Evolutionary conservation across 2,329 filamentous ascomycete species (phyloP).

Genomic region (Juglanconis sp.): DNA sequence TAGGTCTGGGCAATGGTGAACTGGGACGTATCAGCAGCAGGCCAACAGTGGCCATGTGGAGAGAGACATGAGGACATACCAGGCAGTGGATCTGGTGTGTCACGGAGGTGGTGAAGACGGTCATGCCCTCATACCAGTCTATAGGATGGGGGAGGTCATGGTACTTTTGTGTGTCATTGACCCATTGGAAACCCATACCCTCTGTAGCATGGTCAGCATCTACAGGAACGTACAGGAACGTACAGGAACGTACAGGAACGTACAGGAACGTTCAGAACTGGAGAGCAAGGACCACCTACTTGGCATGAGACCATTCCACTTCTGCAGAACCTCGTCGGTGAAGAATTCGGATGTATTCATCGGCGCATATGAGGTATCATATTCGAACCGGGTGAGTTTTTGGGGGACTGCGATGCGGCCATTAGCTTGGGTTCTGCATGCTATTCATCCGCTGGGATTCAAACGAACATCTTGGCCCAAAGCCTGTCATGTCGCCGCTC

Average conservation of each 20-base stretch:
- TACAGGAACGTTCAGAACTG: not conserved
- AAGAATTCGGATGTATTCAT: conserved; percentile 36
- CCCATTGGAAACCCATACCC: conserved; percentile 35
- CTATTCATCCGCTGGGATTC: conserved; percentile 1
- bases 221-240: too few relatives aligned
- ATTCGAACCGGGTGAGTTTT: conserved; percentile 30
- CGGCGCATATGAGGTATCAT: conserved; percentile 33
- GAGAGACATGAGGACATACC: conserved; percentile 16
- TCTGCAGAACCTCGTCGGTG: conserved; percentile 29
- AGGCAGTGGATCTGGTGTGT: conserved; percentile 37
- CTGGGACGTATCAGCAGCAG: conserved; percentile 12
- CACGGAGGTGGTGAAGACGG: conserved; percentile 35
- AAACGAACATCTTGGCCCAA: conserved; percentile 30
- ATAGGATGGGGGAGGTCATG: conserved; percentile 34
- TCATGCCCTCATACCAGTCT: conserved; percentile 30
- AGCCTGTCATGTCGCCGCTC: conserved; percentile 35
- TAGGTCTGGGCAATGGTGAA: conserved; percentile 43
- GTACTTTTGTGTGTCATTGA: conserved; percentile 33
- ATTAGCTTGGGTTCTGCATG: not conserved
- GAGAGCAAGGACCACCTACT: conserved; percentile 18
- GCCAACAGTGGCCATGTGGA: not conserved
- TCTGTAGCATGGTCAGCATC: conserved; percentile 14
- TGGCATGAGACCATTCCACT: conserved; percentile 36
- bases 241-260: too few relatives aligned
- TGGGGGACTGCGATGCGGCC: conserved; percentile 25